phyloP scores from a whole-genome alignment of 306 rosid species.

The Canavalia gladiata region DNA sequence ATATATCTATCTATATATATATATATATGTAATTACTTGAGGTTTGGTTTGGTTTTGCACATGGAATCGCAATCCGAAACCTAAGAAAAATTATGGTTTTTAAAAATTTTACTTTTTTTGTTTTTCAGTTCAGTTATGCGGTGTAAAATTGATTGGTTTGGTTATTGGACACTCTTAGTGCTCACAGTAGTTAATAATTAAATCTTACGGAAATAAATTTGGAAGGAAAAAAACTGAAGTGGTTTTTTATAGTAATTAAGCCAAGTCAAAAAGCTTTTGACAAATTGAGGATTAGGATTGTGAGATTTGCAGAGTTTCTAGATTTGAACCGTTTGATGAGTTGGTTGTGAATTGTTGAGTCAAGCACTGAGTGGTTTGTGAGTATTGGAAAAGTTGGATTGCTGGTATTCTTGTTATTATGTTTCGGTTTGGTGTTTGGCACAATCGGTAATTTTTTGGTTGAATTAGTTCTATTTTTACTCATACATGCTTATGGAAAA shows the following conservation, averaged over 20 bases:
- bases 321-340: neutral
- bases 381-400: neutral
- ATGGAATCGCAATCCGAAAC: too few species aligned
- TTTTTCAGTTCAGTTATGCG: too few species aligned
- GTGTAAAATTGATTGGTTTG: too few species aligned
- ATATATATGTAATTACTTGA: too few species aligned
- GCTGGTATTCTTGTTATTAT: neutral
- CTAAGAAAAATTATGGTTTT: too few species aligned
- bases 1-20: too few species aligned
- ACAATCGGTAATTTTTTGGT: neutral
- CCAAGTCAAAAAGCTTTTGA: neutral
- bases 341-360: neutral
- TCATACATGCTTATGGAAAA: neutral
- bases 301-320: neutral
- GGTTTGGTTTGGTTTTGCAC: too few species aligned
- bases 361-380: neutral
- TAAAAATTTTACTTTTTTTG: too few species aligned
- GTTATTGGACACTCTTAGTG: neutral
- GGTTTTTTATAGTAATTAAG: too few species aligned
- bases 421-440: neutral
- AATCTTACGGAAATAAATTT: neutral
- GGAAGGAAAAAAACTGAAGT: neutral
- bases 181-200: neutral
- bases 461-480: neutral
- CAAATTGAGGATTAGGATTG: conserved; percentile 10